phyloP scores from a whole-genome alignment of 495 filamentous ascomycete species.

The Zalerion maritima region DNA sequence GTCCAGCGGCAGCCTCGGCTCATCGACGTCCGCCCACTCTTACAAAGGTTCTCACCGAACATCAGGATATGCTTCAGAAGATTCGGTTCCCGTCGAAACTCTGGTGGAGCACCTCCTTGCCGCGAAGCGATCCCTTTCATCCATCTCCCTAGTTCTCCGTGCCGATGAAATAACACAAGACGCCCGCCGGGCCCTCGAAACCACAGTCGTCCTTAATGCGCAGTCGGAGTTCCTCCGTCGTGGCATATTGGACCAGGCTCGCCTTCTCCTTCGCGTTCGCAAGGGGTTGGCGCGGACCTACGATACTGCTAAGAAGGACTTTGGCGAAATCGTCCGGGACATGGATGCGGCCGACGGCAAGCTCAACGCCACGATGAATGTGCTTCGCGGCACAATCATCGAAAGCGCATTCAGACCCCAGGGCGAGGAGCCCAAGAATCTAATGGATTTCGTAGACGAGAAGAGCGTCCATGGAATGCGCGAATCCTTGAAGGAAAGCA shows the following conservation, averaged over 20 bases:
- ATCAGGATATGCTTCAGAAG: slow-evolving; percentile 4
- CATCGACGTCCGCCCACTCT: slow-evolving; percentile 2
- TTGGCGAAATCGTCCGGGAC: slow-evolving; percentile 43
- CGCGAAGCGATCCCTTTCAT: slow-evolving; percentile 83
- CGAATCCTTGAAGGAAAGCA: slow-evolving; percentile 49
- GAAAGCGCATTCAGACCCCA: slow-evolving; percentile 57
- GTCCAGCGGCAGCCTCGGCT: slow-evolving; percentile 1
- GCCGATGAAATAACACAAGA: slow-evolving; percentile 75
- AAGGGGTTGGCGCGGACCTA: slow-evolving; percentile 39
- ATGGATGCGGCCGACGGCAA: slow-evolving; percentile 62
- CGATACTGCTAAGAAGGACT: slow-evolving; percentile 31
- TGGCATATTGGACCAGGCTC: slow-evolving; percentile 58
- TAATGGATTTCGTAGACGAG: slow-evolving; percentile 88
- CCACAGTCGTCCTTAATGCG: slow-evolving; percentile 62
- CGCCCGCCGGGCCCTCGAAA: slow-evolving; percentile 62
- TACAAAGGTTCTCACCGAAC: too few relatives aligned
- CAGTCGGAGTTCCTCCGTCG: slow-evolving; percentile 62
- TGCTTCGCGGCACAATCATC: slow-evolving; percentile 56
- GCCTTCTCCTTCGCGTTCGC: slow-evolving; percentile 52
- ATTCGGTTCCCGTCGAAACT: slow-evolving; percentile 44
- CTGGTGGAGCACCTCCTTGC: slow-evolving; percentile 71
- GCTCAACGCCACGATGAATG: slow-evolving; percentile 54
- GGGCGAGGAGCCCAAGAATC: slow-evolving; percentile 48
- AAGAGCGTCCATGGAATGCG: slow-evolving; percentile 55
- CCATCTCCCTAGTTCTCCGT: slow-evolving; percentile 67